Evolutionary conservation across 2,329 filamentous ascomycete species (phyloP).

Genomic region (Phyllosticta paracitricarpa): DNA sequence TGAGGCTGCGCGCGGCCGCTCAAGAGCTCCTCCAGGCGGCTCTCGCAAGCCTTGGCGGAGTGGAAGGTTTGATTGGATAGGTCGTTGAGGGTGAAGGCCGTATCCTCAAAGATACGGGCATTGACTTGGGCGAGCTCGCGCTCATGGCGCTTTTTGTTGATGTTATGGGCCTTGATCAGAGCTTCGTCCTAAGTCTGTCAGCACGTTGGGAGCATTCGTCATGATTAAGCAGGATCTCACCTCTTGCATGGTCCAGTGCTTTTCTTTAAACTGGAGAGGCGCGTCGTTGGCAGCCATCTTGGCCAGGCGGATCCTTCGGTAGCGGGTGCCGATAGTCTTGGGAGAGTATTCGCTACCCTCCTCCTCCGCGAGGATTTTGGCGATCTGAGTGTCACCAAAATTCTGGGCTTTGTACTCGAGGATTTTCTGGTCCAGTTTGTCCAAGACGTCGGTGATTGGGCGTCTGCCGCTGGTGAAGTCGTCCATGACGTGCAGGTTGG

Average conservation of each 20-base stretch:
- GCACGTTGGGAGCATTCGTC: not conserved
- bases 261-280: constrained; percentile 36
- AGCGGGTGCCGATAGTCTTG: constrained; percentile 41
- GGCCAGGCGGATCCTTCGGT: constrained; percentile 34
- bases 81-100: not conserved
- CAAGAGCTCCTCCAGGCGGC: not conserved
- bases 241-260: constrained; percentile 41
- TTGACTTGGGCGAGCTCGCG: not conserved
- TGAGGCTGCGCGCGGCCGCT: not conserved
- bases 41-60: not conserved
- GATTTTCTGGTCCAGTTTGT: too few relatives aligned
- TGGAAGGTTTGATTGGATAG: not conserved
- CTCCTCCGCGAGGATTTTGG: constrained; percentile 31
- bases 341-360: constrained; percentile 34
- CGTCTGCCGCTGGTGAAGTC: too few relatives aligned
- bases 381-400: constrained; percentile 34
- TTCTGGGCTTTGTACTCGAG: too few relatives aligned
- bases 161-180: constrained; percentile 32
- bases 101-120: not conserved
- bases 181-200: constrained; percentile 30
- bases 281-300: constrained; percentile 35
- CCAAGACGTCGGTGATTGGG: too few relatives aligned
- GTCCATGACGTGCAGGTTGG: too few relatives aligned
- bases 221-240: constrained; percentile 20
- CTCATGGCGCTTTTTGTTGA: constrained; percentile 28